A percentile compares a stretch with the other conserved stretches of the same genome.
Conservation (phyloP, 352 stramenopile genomes). For the Phytophthora vignae region DNA sequence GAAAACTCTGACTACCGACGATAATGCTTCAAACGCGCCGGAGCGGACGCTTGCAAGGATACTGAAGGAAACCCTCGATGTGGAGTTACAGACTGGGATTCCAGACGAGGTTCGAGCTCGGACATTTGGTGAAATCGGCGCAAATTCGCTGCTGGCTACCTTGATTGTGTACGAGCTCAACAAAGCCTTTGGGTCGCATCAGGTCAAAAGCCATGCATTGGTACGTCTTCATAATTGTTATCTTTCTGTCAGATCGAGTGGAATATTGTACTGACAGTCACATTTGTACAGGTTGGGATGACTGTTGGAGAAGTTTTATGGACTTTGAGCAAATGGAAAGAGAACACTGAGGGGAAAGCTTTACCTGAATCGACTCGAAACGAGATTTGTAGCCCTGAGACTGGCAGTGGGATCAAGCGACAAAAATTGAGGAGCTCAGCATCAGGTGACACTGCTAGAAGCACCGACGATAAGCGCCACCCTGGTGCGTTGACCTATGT, state of each 20-base stretch:
- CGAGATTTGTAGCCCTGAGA: too few relatives aligned
- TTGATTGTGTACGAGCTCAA: constrained; percentile 55
- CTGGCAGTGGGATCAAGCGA: constrained; percentile 18
- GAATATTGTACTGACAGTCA: constrained; percentile 3
- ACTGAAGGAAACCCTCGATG: constrained; percentile 22
- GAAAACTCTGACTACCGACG: neutral
- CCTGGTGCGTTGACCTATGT: constrained; percentile 17
- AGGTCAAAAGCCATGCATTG: constrained; percentile 28
- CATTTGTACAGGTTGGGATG: constrained; percentile 30
- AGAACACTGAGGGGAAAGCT: neutral
- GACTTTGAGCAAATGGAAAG: neutral
- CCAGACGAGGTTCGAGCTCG: constrained; percentile 1
- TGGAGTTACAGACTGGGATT: neutral
- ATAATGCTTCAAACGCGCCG: neutral
- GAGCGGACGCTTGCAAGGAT: constrained; percentile 13
- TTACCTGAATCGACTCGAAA: neutral
- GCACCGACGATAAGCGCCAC: neutral
- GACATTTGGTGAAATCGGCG: constrained; percentile 57
- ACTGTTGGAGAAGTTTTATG: constrained; percentile 25
- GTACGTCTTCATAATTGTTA: constrained; percentile 19
- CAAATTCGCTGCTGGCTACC: constrained; percentile 64
- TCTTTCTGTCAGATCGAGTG: neutral
- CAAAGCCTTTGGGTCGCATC: constrained; percentile 18
- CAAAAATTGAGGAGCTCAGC: constrained; percentile 10
- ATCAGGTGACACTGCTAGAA: neutral